A percentile compares a stretch with the other conserved stretches of the same genome.
Evolutionary conservation across 257 asterid genomes (phyloP).

Genomic region (Linderniella brevidens): DNA sequence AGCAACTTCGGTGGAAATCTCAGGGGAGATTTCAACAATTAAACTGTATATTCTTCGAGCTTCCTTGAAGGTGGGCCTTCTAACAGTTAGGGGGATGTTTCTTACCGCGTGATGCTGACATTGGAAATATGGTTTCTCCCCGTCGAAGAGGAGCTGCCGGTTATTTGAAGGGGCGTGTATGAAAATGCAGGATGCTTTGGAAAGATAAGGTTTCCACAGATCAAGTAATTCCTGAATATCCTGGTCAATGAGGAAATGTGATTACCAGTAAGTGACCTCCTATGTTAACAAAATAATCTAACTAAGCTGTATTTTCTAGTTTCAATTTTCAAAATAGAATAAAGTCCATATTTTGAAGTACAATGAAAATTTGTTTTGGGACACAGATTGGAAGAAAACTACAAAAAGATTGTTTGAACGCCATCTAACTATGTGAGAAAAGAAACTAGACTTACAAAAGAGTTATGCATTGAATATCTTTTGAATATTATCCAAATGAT

Average conservation of each 20-base stretch:
- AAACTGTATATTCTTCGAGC: constrained; percentile 57
- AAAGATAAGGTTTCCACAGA: constrained; percentile 65
- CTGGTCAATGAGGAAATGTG: constrained; percentile 26
- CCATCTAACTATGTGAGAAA: background rate
- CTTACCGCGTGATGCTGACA: constrained; percentile 45
- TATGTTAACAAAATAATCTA: too few species aligned
- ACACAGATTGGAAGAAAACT: too few species aligned
- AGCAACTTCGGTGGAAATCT: constrained; percentile 24
- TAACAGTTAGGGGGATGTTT: constrained; percentile 64
- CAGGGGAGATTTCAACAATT: constrained; percentile 49
- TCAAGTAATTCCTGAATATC: constrained; percentile 69
- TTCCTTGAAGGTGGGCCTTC: constrained; percentile 88
- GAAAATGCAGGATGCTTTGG: constrained; percentile 50
- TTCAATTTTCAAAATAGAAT: too few species aligned
- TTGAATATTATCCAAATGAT: too few species aligned
- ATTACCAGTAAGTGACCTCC: background rate
- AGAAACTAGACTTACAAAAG: too few species aligned
- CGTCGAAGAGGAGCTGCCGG: constrained; percentile 69
- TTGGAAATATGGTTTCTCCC: constrained; percentile 49
- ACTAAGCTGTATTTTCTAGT: too few species aligned
- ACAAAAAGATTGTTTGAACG: background rate
- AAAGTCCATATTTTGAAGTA: too few species aligned
- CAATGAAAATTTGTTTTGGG: too few species aligned
- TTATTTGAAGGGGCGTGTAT: constrained; percentile 67
- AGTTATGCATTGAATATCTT: too few species aligned